These are phyloP conservation scores for Ceratobasidium sp. DNA, from an alignment of 1,284 basidiomycete genomes.

Conservation along the genomic window DNA sequence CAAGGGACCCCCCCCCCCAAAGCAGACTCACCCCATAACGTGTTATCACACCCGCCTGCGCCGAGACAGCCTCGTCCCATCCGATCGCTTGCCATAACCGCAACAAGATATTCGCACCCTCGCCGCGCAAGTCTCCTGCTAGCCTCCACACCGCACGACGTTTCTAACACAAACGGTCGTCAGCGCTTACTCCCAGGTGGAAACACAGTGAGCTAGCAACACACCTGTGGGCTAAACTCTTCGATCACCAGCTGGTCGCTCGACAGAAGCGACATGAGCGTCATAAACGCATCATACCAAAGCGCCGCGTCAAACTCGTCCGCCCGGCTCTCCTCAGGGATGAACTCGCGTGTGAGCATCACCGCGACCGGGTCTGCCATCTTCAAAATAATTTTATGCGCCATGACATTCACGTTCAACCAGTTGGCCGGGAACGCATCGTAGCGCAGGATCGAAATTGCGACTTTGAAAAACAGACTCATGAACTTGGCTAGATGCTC, in stretches of 20 bases:
- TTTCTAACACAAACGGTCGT: slow-evolving; percentile 62
- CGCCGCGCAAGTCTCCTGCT: slow-evolving; percentile 91
- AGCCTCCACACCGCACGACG: slow-evolving; percentile 94
- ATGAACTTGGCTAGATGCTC: slow-evolving; percentile 78
- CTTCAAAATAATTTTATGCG: slow-evolving; percentile 87
- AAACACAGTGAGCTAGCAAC: slow-evolving; percentile 44
- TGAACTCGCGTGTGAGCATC: slow-evolving; percentile 80
- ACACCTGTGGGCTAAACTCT: slow-evolving; percentile 87
- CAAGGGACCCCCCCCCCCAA: neutral
- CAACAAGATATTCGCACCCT: slow-evolving; percentile 85
- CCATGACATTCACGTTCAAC: slow-evolving; percentile 91
- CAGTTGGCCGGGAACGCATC: slow-evolving; percentile 91
- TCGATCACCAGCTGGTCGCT: slow-evolving; percentile 93
- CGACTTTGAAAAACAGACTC: slow-evolving; percentile 80
- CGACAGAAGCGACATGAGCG: slow-evolving; percentile 83
- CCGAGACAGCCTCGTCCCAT: slow-evolving; percentile 65
- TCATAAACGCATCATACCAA: slow-evolving; percentile 83
- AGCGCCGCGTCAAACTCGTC: slow-evolving; percentile 76
- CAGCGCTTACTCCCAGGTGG: slow-evolving; percentile 2
- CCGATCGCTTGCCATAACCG: slow-evolving; percentile 89
- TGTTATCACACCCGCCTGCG: slow-evolving; percentile 57
- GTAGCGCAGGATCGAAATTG: slow-evolving; percentile 81
- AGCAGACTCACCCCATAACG: slow-evolving; percentile 64
- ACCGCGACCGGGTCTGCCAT: slow-evolving; percentile 83
- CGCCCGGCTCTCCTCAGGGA: slow-evolving; percentile 66